phyloP scores from a whole-genome alignment of 208 protist genomes.

The Endotrypanum monterogeii region DNA sequence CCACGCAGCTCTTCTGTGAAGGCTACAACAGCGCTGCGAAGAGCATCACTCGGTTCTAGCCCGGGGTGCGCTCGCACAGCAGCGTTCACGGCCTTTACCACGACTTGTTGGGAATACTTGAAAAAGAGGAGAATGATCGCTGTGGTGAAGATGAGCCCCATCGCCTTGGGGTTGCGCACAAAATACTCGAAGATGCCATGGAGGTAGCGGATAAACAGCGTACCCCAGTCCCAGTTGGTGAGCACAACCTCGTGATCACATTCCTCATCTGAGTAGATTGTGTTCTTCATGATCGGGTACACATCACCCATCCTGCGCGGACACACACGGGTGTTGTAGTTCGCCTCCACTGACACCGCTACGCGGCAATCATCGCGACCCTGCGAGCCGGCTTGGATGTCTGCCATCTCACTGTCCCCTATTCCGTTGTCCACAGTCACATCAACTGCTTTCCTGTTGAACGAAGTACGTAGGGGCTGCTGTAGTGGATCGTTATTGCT shows the following conservation, averaged over 20 bases:
- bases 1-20: conserved; percentile 47
- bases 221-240: conserved; percentile 42
- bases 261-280: conserved; percentile 62
- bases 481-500: not conserved
- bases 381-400: not conserved
- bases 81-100: conserved; percentile 41
- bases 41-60: conserved; percentile 44
- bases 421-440: conserved; percentile 27
- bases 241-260: conserved; percentile 41
- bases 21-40: conserved; percentile 45
- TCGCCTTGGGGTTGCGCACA: conserved; percentile 51
- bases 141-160: conserved; percentile 53
- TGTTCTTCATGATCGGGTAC: conserved; percentile 67
- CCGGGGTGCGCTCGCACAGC: conserved; percentile 50
- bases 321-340: conserved; percentile 4
- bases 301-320: conserved; percentile 46
- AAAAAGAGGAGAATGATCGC: conserved; percentile 58
- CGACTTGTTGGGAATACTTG: conserved; percentile 61
- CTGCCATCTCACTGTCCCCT: not conserved
- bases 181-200: conserved; percentile 53
- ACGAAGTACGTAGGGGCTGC: conserved; percentile 1
- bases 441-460: conserved; percentile 26
- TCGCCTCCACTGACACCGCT: not conserved
- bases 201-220: conserved; percentile 52
- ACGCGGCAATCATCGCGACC: conserved; percentile 5